These are phyloP conservation scores for Penicillium sp. DNA, from an alignment of 2,329 filamentous ascomycete genomes.

Conservation along the genomic window DNA sequence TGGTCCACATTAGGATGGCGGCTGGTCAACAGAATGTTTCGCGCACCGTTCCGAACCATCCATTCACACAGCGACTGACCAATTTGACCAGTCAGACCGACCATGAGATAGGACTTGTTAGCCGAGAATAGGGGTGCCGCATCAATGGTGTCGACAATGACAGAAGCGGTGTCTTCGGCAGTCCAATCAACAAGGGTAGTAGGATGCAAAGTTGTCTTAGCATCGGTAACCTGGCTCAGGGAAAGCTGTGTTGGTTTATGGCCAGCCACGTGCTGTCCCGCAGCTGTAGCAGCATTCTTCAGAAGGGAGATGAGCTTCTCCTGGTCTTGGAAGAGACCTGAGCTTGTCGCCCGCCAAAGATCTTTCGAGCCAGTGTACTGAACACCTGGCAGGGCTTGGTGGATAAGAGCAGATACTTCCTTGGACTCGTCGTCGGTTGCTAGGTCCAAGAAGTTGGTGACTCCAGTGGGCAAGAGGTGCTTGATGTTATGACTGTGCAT, in stretches of 20 bases:
- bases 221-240: too few relatives aligned
- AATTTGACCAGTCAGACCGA: slow-evolving; percentile 28
- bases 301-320: too few relatives aligned
- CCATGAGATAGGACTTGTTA: slow-evolving; percentile 29
- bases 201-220: not conserved
- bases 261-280: too few relatives aligned
- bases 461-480: not conserved
- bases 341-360: too few relatives aligned
- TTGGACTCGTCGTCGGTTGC: not conserved
- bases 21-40: slow-evolving; percentile 26
- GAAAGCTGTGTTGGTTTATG: too few relatives aligned
- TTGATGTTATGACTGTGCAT: not conserved
- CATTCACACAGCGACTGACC: slow-evolving; percentile 27
- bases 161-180: not conserved
- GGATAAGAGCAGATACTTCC: too few relatives aligned
- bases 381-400: too few relatives aligned
- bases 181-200: not conserved
- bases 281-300: too few relatives aligned
- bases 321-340: too few relatives aligned
- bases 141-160: too few relatives aligned
- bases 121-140: not conserved
- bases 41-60: slow-evolving; percentile 30
- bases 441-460: not conserved
- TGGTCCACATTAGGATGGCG: slow-evolving; percentile 22
- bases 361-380: too few relatives aligned